Conservation (phyloP, 331 rosid species). For the Erythrophleum ivorense region DNA sequence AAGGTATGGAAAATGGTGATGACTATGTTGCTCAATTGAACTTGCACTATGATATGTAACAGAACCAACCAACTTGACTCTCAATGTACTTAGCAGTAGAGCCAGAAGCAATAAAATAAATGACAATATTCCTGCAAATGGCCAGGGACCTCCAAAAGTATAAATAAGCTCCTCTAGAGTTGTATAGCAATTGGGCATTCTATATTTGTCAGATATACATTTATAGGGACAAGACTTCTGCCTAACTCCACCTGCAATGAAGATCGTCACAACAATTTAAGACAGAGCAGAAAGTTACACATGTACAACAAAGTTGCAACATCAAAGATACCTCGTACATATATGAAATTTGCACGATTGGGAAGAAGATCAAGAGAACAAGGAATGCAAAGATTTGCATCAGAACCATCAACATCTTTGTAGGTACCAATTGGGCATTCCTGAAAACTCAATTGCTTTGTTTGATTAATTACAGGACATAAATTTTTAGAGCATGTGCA, state of each 20-base stretch:
- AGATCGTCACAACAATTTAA: slow-evolving; percentile 33
- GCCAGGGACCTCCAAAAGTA: slow-evolving; percentile 97
- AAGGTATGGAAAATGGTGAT: slow-evolving; percentile 78
- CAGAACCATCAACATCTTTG: slow-evolving; percentile 88
- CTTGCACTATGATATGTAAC: slow-evolving; percentile 64
- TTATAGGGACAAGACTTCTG: slow-evolving; percentile 73
- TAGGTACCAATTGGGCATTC: slow-evolving; percentile 97
- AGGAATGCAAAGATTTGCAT: slow-evolving; percentile 76
- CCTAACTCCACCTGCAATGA: slow-evolving; percentile 79
- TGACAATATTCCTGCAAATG: slow-evolving; percentile 73
- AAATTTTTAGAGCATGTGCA: background rate
- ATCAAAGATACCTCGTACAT: slow-evolving; percentile 76
- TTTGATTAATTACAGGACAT: slow-evolving; percentile 37
- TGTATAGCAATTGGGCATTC: slow-evolving; percentile 95
- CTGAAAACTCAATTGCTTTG: slow-evolving; percentile 51
- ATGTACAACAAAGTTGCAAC: slow-evolving; percentile 20
- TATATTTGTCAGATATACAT: slow-evolving; percentile 91
- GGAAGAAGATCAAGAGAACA: slow-evolving; percentile 96
- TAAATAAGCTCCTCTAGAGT: slow-evolving; percentile 95
- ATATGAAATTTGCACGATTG: slow-evolving; percentile 86
- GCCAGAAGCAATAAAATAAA: slow-evolving; percentile 76
- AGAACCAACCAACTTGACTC: slow-evolving; percentile 82
- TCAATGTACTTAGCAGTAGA: slow-evolving; percentile 71
- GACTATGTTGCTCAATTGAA: slow-evolving; percentile 77
- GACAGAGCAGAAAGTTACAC: slow-evolving; percentile 37